Conservation (phyloP, 2,329 filamentous ascomycete genomes). For the Myriosclerotinia duriaeana region DNA sequence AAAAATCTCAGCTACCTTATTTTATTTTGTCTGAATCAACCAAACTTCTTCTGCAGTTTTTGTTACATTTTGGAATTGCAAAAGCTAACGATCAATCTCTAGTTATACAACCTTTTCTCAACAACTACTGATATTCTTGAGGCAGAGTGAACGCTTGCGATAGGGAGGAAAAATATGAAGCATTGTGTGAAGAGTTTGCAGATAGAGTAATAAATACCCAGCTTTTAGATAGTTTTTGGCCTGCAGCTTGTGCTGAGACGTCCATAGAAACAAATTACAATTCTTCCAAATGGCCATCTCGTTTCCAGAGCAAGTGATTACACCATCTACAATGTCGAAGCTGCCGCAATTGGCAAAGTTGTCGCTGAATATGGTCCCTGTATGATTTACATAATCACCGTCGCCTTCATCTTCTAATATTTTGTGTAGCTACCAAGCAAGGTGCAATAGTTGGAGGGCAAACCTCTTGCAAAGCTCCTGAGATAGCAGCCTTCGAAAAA, state of each 20-base stretch:
- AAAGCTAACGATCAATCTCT: constrained; percentile 34
- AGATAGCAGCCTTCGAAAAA: constrained; percentile 89
- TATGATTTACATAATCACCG: constrained; percentile 51
- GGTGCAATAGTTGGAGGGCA: constrained; percentile 95
- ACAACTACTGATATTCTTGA: constrained; percentile 14
- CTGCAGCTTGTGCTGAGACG: constrained; percentile 42
- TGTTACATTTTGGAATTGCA: constrained; percentile 24
- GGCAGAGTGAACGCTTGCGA: constrained; percentile 92
- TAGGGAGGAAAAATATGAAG: constrained; percentile 82
- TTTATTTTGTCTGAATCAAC: constrained; percentile 74
- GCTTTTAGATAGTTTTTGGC: constrained; percentile 41
- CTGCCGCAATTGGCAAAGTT: constrained; percentile 81
- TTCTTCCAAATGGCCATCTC: constrained; percentile 90
- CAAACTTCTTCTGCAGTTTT: constrained; percentile 24
- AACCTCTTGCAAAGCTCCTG: constrained; percentile 96
- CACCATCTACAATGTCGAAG: constrained; percentile 98
- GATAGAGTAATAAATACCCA: constrained; percentile 79
- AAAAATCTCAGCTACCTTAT: constrained; percentile 99
- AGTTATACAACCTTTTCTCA: background rate
- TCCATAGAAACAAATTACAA: constrained; percentile 76
- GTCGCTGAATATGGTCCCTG: constrained; percentile 89
- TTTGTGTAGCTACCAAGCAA: constrained; percentile 76
- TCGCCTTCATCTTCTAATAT: constrained; percentile 27
- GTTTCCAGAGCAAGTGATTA: constrained; percentile 97
- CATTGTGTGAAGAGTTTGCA: constrained; percentile 76